Base-by-base conservation (phyloP, 139 green algal species). In the Volvox africanus region DNA sequence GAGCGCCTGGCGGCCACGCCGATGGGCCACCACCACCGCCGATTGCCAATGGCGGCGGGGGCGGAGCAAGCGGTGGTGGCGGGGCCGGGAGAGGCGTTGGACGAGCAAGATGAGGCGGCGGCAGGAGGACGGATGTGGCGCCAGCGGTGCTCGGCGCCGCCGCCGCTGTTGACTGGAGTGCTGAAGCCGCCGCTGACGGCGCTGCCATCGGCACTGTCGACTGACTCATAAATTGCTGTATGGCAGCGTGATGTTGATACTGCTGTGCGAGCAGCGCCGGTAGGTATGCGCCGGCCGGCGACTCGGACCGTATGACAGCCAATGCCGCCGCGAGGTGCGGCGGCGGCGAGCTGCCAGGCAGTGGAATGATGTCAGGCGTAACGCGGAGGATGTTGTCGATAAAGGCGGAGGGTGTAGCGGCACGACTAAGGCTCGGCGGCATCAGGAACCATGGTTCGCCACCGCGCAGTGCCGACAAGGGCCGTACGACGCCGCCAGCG, bases 261-360 rank as follows among this genome's bases (percentile, higher is more conserved):
- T 84, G 86, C 19, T 82, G 86, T 44, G 71, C 71, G 0, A 90
- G 73, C 14, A 90, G 73, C 18, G 71, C 71, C 6, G 86, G 73
- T 30, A 89, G 65, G 84, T 89, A 89, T 13, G 84, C 84, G 26
- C 65, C 84, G 9, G 44, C 86, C 12, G 86, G 86, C 17, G 86
- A 90, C 17, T 2, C 86, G 67, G 86, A 77, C 1, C 86, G 86
- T 22, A 65, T 50, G 2, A 33, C 71, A 28, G 86, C 86, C 30
- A 84, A 33, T 20, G 86, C 86, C 73, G 86, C 86, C 3, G 50
- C 37, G 20, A 83, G 18, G 50, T 84, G 73, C 22, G 86, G 65
- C 73, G 86, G 75, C 75, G 86, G 75, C 9, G 73, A 84, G 55
- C 5, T 62, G 55, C 73, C 86, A 3, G 37, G n/a, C 17, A 85